These are phyloP conservation scores for Helichrysum umbraculigerum DNA, from an alignment of 129 eudicot genomes.

Conservation along the genomic window DNA sequence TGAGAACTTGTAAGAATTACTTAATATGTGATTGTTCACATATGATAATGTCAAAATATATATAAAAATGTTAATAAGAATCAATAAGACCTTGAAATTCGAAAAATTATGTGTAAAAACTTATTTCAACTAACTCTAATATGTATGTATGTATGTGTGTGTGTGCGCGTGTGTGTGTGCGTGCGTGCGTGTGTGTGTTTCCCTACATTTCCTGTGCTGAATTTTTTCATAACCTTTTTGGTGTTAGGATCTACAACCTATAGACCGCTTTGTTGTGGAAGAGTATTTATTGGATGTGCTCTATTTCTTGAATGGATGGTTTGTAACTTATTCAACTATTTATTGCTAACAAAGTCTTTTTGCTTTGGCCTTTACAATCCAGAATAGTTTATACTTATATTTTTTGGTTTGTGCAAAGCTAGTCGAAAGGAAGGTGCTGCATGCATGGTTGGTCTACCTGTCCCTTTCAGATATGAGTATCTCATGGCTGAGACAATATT, in stretches of 20 bases:
- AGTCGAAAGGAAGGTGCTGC: constrained; percentile 99
- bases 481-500: constrained; percentile 98
- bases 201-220: neutral
- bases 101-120: no score
- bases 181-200: neutral
- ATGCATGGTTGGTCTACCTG: constrained; percentile 95
- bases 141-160: no score
- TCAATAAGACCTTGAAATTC: no score
- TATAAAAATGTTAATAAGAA: no score
- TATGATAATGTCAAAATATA: no score
- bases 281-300: constrained; percentile 94
- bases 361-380: neutral
- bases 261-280: constrained; percentile 92
- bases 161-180: no score
- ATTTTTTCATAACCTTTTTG: constrained; percentile 6
- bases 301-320: constrained; percentile 89
- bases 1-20: no score
- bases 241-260: constrained; percentile 76
- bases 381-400: constrained; percentile 32
- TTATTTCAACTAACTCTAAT: no score
- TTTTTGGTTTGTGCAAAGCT: constrained; percentile 78
- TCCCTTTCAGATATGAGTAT: constrained; percentile 88
- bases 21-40: no score
- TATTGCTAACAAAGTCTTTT: neutral
- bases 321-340: constrained; percentile 34